Evolutionary conservation across 2,329 filamentous ascomycete genomes (phyloP).

Genomic region (Epichloe elymi): DNA sequence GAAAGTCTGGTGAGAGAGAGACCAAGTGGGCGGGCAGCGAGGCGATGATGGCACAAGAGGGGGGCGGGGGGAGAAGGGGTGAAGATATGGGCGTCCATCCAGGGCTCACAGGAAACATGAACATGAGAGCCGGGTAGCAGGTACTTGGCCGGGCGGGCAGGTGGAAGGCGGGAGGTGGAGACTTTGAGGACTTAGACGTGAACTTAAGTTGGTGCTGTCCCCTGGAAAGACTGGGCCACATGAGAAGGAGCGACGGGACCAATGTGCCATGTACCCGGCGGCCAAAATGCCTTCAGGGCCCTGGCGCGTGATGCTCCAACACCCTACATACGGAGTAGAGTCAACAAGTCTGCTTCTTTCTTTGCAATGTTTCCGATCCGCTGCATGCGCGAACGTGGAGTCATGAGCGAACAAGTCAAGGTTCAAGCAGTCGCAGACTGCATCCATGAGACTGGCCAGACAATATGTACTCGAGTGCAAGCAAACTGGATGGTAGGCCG

Average conservation of each 20-base stretch:
- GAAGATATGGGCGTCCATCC: not conserved
- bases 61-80: not conserved
- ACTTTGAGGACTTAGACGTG: not conserved
- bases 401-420: too few species aligned
- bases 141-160: not conserved
- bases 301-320: too few species aligned
- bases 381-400: too few species aligned
- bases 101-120: not conserved
- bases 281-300: too few species aligned
- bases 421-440: too few species aligned
- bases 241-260: not conserved
- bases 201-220: not conserved
- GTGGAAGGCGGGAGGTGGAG: not conserved
- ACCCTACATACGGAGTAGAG: too few species aligned
- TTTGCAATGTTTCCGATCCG: too few species aligned
- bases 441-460: too few species aligned
- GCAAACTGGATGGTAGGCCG: too few species aligned
- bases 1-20: not conserved
- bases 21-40: slow-evolving; percentile 4
- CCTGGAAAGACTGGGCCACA: not conserved
- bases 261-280: too few species aligned
- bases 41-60: not conserved
- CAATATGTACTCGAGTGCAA: too few species aligned
- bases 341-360: too few species aligned
- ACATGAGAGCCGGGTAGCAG: not conserved